Evolutionary conservation across 129 eudicot species (phyloP).

Genomic region (Glebionis coronaria): DNA sequence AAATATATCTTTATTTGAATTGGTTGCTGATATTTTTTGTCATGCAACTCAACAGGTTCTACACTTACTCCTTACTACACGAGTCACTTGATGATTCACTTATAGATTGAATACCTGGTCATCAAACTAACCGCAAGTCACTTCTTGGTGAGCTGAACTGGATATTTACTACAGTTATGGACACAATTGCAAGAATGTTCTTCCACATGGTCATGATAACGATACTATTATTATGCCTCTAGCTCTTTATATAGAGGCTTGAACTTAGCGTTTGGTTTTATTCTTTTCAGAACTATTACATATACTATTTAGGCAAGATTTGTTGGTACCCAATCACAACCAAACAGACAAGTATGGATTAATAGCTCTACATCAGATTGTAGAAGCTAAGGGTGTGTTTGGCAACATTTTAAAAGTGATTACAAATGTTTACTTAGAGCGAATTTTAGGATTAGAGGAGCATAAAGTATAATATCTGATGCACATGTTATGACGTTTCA

Average conservation of each 20-base stretch:
- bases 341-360: no score
- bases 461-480: no score
- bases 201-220: conserved; percentile 77
- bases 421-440: no score
- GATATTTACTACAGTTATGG: no score
- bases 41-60: conserved; percentile 55
- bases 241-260: conserved; percentile 11
- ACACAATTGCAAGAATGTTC: no score
- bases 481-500: no score
- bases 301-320: conserved; percentile 92
- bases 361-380: no score
- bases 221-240: conserved; percentile 2
- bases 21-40: conserved; percentile 17
- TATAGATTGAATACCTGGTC: conserved; percentile 92
- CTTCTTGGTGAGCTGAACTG: no score
- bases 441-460: no score
- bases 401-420: no score
- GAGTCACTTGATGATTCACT: conserved; percentile 89
- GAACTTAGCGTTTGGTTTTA: not conserved
- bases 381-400: no score
- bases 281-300: conserved; percentile 76
- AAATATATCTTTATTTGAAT: no score
- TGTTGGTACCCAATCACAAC: conserved; percentile 92
- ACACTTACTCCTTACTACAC: conserved; percentile 94
- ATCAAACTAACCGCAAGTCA: conserved; percentile 93